A percentile compares a stretch with the other conserved stretches of the same genome.
Conservation (phyloP, 2,329 filamentous ascomycete species). For the Alternaria dauci region DNA sequence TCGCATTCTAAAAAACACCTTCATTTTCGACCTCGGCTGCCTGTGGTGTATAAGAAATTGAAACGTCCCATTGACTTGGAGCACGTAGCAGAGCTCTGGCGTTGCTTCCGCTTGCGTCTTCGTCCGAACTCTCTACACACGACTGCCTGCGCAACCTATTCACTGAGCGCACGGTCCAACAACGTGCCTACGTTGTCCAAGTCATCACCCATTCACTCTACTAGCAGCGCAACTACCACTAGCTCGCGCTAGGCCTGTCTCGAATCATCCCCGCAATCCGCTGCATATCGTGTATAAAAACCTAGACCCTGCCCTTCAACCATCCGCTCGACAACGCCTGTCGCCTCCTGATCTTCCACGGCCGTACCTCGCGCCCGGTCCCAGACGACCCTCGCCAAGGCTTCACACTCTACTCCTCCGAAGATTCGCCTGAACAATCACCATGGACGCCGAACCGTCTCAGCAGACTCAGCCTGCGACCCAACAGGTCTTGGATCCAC, state of each 20-base stretch:
- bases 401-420: not conserved
- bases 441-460: conserved; percentile 33
- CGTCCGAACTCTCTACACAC: conserved; percentile 2
- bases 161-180: conserved; percentile 10
- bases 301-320: not conserved
- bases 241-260: conserved; percentile 4
- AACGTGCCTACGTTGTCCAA: conserved; percentile 12
- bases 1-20: conserved; percentile 2
- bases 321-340: not conserved
- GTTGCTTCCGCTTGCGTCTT: not conserved
- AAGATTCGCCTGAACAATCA: not conserved
- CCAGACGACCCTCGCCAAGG: too few relatives aligned
- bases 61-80: conserved; percentile 33
- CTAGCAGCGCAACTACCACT: conserved; percentile 13
- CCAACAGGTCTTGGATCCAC: conserved; percentile 81
- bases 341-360: not conserved
- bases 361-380: not conserved
- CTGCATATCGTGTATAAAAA: conserved; percentile 6
- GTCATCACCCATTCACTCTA: conserved; percentile 8
- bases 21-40: not conserved
- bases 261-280: conserved; percentile 3
- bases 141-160: not conserved
- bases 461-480: conserved; percentile 70
- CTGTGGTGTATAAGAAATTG: not conserved
- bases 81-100: conserved; percentile 12